These are phyloP conservation scores for Sporobolomyces roseus DNA, from an alignment of 768 basidiomycete species.

Conservation along the genomic window DNA sequence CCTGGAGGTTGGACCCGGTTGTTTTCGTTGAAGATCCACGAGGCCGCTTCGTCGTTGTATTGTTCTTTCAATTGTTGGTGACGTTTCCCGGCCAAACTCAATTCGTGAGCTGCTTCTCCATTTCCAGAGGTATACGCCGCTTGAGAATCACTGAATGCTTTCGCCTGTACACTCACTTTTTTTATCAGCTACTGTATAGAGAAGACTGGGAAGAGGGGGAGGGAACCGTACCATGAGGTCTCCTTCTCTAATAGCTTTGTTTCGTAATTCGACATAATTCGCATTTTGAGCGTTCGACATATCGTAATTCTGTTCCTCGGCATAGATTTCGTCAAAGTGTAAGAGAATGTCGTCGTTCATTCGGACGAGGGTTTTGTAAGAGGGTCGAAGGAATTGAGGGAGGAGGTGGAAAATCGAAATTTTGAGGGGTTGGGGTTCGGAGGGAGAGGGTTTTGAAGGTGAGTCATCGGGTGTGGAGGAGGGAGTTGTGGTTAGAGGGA, in stretches of 20 bases:
- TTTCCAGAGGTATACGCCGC: constrained; percentile 69
- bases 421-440: background rate
- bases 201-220: background rate
- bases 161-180: constrained; percentile 43
- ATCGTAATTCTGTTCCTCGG: constrained; percentile 32
- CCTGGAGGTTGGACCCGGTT: constrained; percentile 71
- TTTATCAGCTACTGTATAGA: background rate
- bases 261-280: constrained; percentile 66
- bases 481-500: no score
- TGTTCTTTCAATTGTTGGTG: constrained; percentile 73
- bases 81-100: constrained; percentile 73
- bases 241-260: constrained; percentile 71
- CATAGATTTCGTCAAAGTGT: background rate
- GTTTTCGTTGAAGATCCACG: constrained; percentile 83
- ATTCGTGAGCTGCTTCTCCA: constrained; percentile 72
- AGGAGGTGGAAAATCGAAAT: constrained; percentile 22
- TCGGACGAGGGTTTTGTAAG: constrained; percentile 9
- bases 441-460: background rate
- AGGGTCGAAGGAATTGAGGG: constrained; percentile 30
- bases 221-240: constrained; percentile 62
- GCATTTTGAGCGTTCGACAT: constrained; percentile 51
- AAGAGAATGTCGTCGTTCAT: constrained; percentile 18
- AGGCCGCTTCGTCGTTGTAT: constrained; percentile 73
- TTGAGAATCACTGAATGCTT: constrained; percentile 55
- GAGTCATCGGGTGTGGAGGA: background rate